Conservation (phyloP, 2,329 filamentous ascomycete species). For the Pseudofabraea citricarpa region DNA sequence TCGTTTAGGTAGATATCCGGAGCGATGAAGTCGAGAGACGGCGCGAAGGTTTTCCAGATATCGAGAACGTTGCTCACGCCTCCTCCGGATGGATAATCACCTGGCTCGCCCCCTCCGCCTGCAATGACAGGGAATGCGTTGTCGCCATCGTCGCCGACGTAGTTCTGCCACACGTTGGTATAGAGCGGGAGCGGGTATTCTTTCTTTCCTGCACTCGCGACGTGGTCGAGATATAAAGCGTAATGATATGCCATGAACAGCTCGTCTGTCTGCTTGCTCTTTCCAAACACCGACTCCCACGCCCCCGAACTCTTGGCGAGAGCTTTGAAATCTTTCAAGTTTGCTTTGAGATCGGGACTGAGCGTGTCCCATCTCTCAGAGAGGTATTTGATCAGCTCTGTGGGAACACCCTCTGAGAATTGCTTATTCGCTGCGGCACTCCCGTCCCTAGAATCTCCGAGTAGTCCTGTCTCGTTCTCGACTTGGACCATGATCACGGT, state of each 20-base stretch:
- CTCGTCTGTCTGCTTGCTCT: constrained; percentile 33
- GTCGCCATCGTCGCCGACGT: constrained; percentile 28
- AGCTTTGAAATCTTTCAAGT: constrained; percentile 6
- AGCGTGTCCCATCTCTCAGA: constrained; percentile 22
- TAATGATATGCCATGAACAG: constrained; percentile 44
- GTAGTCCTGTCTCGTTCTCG: constrained; percentile 49
- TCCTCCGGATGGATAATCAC: constrained; percentile 44
- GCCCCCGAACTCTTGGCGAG: constrained; percentile 6
- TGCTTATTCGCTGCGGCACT: constrained; percentile 34
- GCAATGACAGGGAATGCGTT: constrained; percentile 31
- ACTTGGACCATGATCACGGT: constrained; percentile 54
- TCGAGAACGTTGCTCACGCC: constrained; percentile 36
- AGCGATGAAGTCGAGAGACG: constrained; percentile 39
- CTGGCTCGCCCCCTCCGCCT: constrained; percentile 37
- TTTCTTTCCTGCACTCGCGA: constrained; percentile 35
- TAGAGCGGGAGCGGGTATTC: constrained; percentile 38
- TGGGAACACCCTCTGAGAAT: constrained; percentile 34
- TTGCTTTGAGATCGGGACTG: constrained; percentile 14
- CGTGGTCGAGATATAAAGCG: constrained; percentile 34
- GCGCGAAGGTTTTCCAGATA: constrained; percentile 38
- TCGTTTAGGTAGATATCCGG: constrained; percentile 44
- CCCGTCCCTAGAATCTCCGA: constrained; percentile 47
- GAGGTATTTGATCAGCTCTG: constrained; percentile 29
- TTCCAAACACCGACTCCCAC: constrained; percentile 37
- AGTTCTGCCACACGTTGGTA: constrained; percentile 42